Conservation (phyloP, 306 rosid genomes). For the Corylus avellana region DNA sequence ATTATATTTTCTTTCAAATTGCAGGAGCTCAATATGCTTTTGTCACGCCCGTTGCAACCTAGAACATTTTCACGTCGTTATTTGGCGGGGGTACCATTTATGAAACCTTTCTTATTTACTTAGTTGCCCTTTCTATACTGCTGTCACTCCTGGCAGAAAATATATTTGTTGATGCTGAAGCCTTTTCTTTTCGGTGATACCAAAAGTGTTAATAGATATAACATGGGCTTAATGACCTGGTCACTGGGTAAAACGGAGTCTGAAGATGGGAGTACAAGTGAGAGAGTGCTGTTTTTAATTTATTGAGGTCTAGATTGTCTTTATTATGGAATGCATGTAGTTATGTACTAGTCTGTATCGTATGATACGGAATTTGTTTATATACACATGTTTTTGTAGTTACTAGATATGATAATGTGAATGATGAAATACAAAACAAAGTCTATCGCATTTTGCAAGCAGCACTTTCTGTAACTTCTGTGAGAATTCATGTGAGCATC, state of each 20-base stretch:
- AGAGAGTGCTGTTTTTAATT: not conserved
- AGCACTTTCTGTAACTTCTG: not conserved
- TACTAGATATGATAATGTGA: not conserved
- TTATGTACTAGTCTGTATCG: not conserved
- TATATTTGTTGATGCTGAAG: not conserved
- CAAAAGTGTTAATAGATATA: not conserved
- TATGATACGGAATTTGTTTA: not conserved
- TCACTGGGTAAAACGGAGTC: not conserved
- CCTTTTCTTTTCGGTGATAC: no score
- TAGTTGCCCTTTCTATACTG: not conserved
- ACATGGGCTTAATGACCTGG: not conserved
- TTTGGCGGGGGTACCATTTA: conserved; percentile 71
- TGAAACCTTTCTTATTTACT: conserved; percentile 1
- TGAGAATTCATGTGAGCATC: not conserved
- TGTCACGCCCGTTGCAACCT: conserved; percentile 82
- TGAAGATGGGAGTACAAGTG: not conserved
- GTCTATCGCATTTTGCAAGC: not conserved
- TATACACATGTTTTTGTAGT: not conserved
- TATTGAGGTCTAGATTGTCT: not conserved
- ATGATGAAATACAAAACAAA: not conserved
- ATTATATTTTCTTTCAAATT: conserved; percentile 18
- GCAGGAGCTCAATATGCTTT: conserved; percentile 77
- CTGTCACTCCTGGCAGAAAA: not conserved
- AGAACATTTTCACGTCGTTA: conserved; percentile 82
- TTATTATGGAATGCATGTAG: not conserved